Base-by-base conservation (phyloP, 2,329 filamentous ascomycete species). In the Microsporum ferrugineum region DNA sequence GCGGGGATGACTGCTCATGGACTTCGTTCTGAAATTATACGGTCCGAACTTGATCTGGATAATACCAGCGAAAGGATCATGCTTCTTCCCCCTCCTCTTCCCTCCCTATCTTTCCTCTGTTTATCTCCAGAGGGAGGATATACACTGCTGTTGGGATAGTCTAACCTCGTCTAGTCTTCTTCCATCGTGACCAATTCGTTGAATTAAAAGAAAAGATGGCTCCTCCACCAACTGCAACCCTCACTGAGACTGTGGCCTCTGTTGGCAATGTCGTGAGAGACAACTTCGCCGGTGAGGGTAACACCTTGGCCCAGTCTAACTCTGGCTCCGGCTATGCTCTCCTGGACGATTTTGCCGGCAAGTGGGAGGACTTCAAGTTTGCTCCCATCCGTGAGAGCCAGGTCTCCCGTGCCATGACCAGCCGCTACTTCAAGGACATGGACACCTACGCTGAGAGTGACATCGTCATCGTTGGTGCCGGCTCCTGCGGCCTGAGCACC, bases 11-110 rank as follows among this genome's bases (percentile, higher is more conserved):
- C 60, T 59, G 47, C 47, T 33, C 33, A 23, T 60, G 58, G 57
- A 34, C 58, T 59, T 75, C 71, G 73, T 75, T 75, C 75, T 77
- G 75, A 69, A 88, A 94, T 85, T 85, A 94, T 88, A 94, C 89
- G 88, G 89, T 87, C 80, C 80, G 79, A 90, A 92, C 88, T 92
- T 92, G 89, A 92, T 91, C 88, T 89, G 88, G 89, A 91, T 92
- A 92, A 94, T 94, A 89, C 89, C 88, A 91, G 91, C 91, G 91
- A 91, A 94, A 95, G 91, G 88, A 95, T 94, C 90, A 95, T 95
- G 89, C 89, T 83, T 83, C 82, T 79, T 78, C 76, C 77, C 73
- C 69, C 72, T 72, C 68, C 70, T 43, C 39, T 4, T 43, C 39
- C 66, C 67, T 69, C 70, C 68, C 65, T 63, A 68, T 65, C 73